Evolutionary conservation across 2,329 filamentous ascomycete genomes (phyloP).

Genomic region (Fusarium pilosicola): DNA sequence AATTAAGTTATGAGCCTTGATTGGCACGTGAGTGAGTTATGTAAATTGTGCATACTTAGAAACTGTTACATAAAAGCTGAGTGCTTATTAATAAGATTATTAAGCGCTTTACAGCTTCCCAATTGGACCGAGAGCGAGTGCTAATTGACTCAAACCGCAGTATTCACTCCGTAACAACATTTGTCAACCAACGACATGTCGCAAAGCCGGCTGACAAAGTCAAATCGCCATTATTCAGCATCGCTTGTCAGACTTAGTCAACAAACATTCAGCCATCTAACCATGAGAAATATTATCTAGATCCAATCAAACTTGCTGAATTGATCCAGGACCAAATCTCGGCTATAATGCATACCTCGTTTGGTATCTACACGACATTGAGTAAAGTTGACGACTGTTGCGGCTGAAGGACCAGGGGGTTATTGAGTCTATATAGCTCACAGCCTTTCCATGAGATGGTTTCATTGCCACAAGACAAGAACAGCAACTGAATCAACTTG

Average conservation of each 20-base stretch:
- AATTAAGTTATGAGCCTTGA: accelerated
- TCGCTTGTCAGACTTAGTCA: background rate
- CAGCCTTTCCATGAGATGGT: background rate
- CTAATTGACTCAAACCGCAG: background rate
- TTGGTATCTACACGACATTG: background rate
- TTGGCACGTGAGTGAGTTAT: background rate
- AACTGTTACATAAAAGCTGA: background rate
- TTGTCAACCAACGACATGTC: background rate
- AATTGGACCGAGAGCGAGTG: background rate
- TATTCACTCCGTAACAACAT: background rate
- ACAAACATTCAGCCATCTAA: background rate
- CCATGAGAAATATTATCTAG: too few relatives aligned
- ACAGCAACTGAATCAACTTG: background rate
- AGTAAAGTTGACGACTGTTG: background rate
- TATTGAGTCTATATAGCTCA: background rate
- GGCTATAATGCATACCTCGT: background rate
- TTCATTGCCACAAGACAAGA: background rate
- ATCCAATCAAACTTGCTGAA: background rate
- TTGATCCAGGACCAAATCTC: background rate
- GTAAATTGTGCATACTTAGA: background rate
- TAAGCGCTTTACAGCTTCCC: background rate
- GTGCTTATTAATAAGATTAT: background rate
- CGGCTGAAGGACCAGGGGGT: background rate
- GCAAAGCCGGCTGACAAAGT: background rate
- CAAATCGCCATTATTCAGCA: background rate